Evolutionary conservation across 1,139 yeast species (phyloP).

Genomic region (Nakaseomyces glabratus): DNA sequence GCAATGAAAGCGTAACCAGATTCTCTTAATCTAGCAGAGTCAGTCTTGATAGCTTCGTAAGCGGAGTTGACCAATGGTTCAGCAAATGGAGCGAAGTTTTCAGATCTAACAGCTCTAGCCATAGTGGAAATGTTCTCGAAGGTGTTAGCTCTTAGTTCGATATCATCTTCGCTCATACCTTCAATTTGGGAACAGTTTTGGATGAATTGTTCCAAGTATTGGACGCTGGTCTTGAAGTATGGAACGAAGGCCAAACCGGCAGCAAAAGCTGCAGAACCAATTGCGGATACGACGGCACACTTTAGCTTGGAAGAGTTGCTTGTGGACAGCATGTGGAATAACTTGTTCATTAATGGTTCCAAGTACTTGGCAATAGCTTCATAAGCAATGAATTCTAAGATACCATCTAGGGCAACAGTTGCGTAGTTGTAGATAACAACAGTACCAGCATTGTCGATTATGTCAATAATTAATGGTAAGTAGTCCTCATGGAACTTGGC

Average conservation of each 20-base stretch:
- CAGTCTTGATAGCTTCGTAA: conserved; percentile 65
- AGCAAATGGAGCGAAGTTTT: conserved; percentile 75
- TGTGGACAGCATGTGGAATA: conserved; percentile 68
- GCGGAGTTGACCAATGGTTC: conserved; percentile 87
- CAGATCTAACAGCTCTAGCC: conserved; percentile 96
- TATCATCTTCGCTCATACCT: conserved; percentile 69
- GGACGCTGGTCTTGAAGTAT: conserved; percentile 72
- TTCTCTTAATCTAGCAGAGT: conserved; percentile 81
- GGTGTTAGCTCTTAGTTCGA: conserved; percentile 81
- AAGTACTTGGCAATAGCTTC: conserved; percentile 76
- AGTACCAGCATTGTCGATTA: conserved; percentile 78
- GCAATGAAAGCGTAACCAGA: conserved; percentile 93
- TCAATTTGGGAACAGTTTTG: conserved; percentile 54
- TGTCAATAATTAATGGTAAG: conserved; percentile 76
- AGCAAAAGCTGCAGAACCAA: conserved; percentile 95
- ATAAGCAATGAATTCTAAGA: conserved; percentile 83
- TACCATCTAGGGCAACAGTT: conserved; percentile 81
- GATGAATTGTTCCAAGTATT: conserved; percentile 73
- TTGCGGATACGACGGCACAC: conserved; percentile 87
- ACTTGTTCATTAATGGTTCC: conserved; percentile 82
- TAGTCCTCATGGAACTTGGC: conserved; percentile 76
- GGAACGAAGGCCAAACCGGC: conserved; percentile 84
- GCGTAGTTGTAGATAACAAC: conserved; percentile 85
- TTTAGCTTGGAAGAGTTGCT: conserved; percentile 58
- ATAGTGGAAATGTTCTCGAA: conserved; percentile 89